These are phyloP conservation scores for Fistulifera pelliculosa DNA, from an alignment of 108 stramenopile genomes.

Conservation along the genomic window DNA sequence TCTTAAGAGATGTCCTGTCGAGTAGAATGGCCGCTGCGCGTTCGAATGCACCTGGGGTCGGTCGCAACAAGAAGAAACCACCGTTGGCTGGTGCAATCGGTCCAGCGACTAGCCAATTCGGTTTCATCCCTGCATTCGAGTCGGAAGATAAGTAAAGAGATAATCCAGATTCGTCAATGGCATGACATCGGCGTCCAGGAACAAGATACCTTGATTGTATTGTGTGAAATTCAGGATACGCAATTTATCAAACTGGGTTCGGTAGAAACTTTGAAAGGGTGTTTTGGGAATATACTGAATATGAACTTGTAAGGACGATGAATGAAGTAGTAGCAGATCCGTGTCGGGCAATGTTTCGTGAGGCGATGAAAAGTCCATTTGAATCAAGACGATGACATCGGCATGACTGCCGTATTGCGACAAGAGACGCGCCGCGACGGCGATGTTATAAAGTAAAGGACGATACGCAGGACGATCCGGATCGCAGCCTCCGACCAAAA, in stretches of 20 bases:
- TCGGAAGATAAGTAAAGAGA: slow-evolving; percentile 25
- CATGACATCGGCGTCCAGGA: slow-evolving; percentile 52
- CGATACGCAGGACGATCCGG: slow-evolving; percentile 5
- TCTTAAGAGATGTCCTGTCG: background rate
- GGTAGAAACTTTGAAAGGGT: slow-evolving; percentile 24
- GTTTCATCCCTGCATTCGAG: slow-evolving; percentile 11
- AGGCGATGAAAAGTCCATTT: background rate
- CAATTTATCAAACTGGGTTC: slow-evolving; percentile 35
- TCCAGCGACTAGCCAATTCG: slow-evolving; percentile 28
- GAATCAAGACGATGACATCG: slow-evolving; percentile 1
- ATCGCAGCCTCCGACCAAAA: slow-evolving; percentile 32
- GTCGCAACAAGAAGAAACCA: slow-evolving; percentile 33
- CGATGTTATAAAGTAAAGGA: slow-evolving; percentile 32
- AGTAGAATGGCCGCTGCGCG: slow-evolving; percentile 11
- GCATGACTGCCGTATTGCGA: slow-evolving; percentile 7
- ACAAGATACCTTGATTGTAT: slow-evolving; percentile 35
- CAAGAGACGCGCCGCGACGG: slow-evolving; percentile 21
- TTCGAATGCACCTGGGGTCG: background rate
- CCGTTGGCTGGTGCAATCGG: slow-evolving; percentile 28
- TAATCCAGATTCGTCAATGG: slow-evolving; percentile 47
- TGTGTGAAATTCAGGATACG: slow-evolving; percentile 31
- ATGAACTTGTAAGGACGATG: background rate
- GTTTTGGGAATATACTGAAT: slow-evolving; percentile 4
- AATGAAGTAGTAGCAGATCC: background rate
- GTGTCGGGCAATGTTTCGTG: background rate